A percentile compares a stretch with the other conserved stretches of the same genome.
phyloP scores from a whole-genome alignment of 768 basidiomycete species.

The Gelatoporia subvermispora region DNA sequence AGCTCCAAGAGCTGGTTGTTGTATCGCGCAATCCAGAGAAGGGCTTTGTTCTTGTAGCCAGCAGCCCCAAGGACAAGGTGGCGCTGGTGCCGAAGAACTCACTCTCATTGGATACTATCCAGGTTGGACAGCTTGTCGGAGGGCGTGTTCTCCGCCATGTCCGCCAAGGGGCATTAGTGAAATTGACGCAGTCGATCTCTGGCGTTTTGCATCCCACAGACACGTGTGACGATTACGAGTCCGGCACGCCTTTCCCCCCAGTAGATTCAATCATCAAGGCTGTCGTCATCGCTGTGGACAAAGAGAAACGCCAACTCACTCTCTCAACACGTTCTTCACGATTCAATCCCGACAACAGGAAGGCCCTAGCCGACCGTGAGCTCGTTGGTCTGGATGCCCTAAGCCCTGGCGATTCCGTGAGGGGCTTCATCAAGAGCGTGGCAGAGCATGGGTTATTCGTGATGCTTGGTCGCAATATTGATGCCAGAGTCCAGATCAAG shows the following conservation, averaged over 20 bases:
- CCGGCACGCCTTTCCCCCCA: constrained; percentile 49
- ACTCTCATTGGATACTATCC: constrained; percentile 61
- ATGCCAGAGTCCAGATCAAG: constrained; percentile 89
- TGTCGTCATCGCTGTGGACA: constrained; percentile 65
- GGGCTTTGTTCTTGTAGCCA: constrained; percentile 80
- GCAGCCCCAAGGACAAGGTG: constrained; percentile 55
- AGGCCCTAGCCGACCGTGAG: constrained; percentile 61
- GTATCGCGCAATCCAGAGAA: constrained; percentile 85
- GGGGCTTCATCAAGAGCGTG: constrained; percentile 88
- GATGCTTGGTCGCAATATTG: constrained; percentile 73
- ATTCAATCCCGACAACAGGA: constrained; percentile 46
- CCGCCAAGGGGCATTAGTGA: constrained; percentile 70
- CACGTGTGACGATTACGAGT: constrained; percentile 71
- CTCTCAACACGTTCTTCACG: constrained; percentile 79
- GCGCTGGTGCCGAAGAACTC: constrained; percentile 41
- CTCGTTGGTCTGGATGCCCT: constrained; percentile 57
- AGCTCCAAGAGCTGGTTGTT: constrained; percentile 75
- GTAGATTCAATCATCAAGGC: constrained; percentile 68
- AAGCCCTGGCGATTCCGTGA: constrained; percentile 66
- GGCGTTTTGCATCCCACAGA: constrained; percentile 84
- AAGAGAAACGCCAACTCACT: constrained; percentile 59
- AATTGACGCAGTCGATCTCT: constrained; percentile 63
- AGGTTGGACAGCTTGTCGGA: constrained; percentile 68
- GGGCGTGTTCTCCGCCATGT: constrained; percentile 78
- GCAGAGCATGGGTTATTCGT: constrained; percentile 89